Evolutionary conservation across 306 rosid genomes (phyloP).

Genomic region (Cicer arietinum): DNA sequence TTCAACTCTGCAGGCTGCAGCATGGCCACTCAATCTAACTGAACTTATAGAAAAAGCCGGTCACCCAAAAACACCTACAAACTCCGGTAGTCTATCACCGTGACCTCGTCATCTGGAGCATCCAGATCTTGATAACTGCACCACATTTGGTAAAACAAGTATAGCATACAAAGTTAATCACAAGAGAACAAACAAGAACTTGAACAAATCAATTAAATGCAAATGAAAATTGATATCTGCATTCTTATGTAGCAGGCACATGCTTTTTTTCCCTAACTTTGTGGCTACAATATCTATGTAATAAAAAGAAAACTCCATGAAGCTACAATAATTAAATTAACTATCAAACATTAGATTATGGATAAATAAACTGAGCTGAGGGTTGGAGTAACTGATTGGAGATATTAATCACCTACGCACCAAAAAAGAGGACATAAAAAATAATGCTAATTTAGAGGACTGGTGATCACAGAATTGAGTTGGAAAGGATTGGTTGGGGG

Average conservation of each 20-base stretch:
- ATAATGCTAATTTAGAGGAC: constrained; percentile 26
- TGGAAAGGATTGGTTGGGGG: constrained; percentile 7
- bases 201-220: neutral
- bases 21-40: neutral
- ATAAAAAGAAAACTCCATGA: neutral
- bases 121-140: constrained; percentile 97
- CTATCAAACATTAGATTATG: constrained; percentile 5
- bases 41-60: constrained; percentile 20
- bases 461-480: constrained; percentile 9
- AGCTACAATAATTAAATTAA: constrained; percentile 22
- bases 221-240: constrained; percentile 12
- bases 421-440: constrained; percentile 18
- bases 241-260: constrained; percentile 23
- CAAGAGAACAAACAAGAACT: neutral
- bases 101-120: constrained; percentile 96
- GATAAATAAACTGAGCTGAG: neutral
- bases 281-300: constrained; percentile 1
- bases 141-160: constrained; percentile 36
- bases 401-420: constrained; percentile 2
- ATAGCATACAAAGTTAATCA: constrained; percentile 24
- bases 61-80: constrained; percentile 55
- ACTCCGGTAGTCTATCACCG: constrained; percentile 98
- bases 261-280: constrained; percentile 17
- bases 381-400: neutral
- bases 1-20: constrained; percentile 27